Evolutionary conservation across 75 land plant species (phyloP), one percentile per base, ranked within the genome.

Genomic region (Ceratopteris richardii): DNA sequence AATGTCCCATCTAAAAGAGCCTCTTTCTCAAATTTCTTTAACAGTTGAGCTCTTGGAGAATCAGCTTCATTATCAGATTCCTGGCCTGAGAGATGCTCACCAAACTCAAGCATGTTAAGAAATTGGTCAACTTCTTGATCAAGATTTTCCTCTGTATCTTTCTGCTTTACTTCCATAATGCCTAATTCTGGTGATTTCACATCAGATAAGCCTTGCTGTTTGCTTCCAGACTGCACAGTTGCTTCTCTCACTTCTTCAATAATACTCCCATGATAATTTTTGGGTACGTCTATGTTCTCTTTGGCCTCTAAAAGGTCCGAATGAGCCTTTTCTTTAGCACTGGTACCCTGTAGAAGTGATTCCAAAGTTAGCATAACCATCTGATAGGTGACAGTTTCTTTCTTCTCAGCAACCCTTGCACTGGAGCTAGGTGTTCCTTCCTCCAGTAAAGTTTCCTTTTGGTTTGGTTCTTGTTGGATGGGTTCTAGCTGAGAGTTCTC

Each of bases 61-160:
- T 92, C 97, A 3, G 80, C 73, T 48, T 86, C 97, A 74, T 89
- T 84, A 16, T 85, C 97, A 42, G 88, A 82, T 44, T 80, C 69
- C 51, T 73, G 42, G 6, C 69, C 69, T 53, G 73, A 60, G 22
- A 82, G 79, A 47, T 75, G 54, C 14, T 80, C 68, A 41, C 78
- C 85, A 21, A 67, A 36, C 0, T 76, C 91, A 41, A 88, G 61
- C 83, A 86, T 74, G 57, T 58, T 55, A 50, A 94, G 67, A 57
- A 94, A 94, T 47, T 94, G 71, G 24, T 89, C 85, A 16, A 72
- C 67, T 36, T 64, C 68, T 62, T 82, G 83, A 55, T 93, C 90
- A 33, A 33, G 37, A 9, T 33, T 33, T 33, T 33, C 37, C 37
- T 33, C 37, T 9, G 9, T 9, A 33, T 33, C 37, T 4, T 33